Percentiles rank a stretch among this genome's conserved stretches.
Evolutionary conservation across 176 grass and related monocot species (phyloP).

Genomic region (Thinopyrum elongatum): DNA sequence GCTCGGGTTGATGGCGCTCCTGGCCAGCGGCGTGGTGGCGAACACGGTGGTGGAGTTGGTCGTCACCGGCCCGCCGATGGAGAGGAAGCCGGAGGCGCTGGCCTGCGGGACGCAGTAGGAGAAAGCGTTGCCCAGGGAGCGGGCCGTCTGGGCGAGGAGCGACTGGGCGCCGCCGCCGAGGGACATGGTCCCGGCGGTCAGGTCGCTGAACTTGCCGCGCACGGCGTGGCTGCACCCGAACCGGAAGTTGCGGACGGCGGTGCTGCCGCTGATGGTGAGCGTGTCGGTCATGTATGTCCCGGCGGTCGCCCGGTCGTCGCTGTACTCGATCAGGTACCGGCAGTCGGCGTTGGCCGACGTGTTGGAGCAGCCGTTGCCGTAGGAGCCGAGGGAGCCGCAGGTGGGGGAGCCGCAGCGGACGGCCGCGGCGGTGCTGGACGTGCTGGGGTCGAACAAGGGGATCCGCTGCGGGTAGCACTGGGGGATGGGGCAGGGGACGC

Average conservation of each 20-base stretch:
- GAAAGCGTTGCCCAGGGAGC: constrained; percentile 34
- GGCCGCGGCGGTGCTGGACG: background rate
- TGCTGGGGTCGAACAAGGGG: background rate
- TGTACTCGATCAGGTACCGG: background rate
- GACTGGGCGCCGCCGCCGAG: constrained; percentile 49
- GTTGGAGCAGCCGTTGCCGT: background rate
- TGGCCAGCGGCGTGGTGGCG: background rate
- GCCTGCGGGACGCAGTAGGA: constrained; percentile 56
- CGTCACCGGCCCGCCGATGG: constrained; percentile 24
- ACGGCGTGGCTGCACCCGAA: constrained; percentile 58
- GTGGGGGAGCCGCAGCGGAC: constrained; percentile 27
- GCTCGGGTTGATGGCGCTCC: constrained; percentile 7
- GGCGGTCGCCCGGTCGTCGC: background rate
- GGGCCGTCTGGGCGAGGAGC: constrained; percentile 44
- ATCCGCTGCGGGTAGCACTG: background rate
- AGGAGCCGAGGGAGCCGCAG: constrained; percentile 19
- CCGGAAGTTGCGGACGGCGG: constrained; percentile 1
- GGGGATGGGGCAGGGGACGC: background rate
- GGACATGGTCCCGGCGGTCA: constrained; percentile 36
- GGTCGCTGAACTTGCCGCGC: constrained; percentile 32
- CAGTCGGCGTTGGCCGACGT: background rate
- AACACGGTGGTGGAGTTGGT: background rate
- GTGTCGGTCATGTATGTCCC: constrained; percentile 7
- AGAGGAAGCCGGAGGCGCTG: constrained; percentile 41
- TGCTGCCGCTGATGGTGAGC: constrained; percentile 17